phyloP scores from a whole-genome alignment of 1,139 yeast genomes.

The Saccharomyces pastorianus region DNA sequence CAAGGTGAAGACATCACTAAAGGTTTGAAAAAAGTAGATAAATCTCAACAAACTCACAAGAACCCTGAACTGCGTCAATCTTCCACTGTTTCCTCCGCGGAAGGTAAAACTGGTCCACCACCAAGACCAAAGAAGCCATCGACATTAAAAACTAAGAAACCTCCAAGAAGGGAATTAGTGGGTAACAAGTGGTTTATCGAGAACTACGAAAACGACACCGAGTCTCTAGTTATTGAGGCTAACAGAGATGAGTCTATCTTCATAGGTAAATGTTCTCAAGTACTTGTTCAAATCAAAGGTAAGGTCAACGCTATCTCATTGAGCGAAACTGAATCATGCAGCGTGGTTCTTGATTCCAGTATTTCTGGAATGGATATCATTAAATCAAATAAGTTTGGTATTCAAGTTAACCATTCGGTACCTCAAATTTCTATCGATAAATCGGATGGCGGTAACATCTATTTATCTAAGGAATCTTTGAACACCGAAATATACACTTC shows the following conservation, averaged over 20 bases:
- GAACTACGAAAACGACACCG: conserved; percentile 55
- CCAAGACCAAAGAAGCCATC: conserved; percentile 67
- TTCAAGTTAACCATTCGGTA: conserved; percentile 72
- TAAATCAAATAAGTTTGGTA: conserved; percentile 70
- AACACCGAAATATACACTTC: conserved; percentile 74
- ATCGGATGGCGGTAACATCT: conserved; percentile 77
- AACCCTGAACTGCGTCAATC: conserved; percentile 70
- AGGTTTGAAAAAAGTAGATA: conserved; percentile 84
- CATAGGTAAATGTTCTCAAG: conserved; percentile 69
- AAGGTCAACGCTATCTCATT: conserved; percentile 84
- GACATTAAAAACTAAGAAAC: conserved; percentile 47
- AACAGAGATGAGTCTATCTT: conserved; percentile 83
- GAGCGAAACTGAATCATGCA: conserved; percentile 62
- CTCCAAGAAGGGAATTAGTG: conserved; percentile 67
- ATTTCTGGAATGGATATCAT: conserved; percentile 86
- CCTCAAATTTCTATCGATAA: conserved; percentile 85
- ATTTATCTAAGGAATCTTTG: conserved; percentile 62
- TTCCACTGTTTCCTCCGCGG: conserved; percentile 31
- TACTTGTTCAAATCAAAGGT: conserved; percentile 78
- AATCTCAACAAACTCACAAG: conserved; percentile 90
- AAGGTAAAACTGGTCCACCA: conserved; percentile 40
- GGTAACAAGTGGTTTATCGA: conserved; percentile 90
- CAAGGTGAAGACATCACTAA: conserved; percentile 79
- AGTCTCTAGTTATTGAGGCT: conserved; percentile 60
- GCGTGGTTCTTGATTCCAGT: conserved; percentile 72